Evolutionary conservation across 176 grass and related monocot species (phyloP), one percentile per base, ranked within the genome.

Genomic region (Oropetium thomaeum): DNA sequence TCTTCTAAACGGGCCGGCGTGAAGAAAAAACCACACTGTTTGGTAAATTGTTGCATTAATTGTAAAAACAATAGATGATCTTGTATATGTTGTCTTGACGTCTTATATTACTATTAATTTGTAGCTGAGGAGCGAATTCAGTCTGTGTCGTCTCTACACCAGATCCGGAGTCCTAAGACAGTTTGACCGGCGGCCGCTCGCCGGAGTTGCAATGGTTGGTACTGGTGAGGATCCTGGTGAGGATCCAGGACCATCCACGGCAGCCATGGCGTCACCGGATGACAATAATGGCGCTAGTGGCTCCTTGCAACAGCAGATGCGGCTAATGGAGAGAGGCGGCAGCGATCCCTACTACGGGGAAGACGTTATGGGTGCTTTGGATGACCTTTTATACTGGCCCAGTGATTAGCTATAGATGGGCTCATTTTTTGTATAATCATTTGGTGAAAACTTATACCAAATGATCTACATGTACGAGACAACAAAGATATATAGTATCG

Each of bases 121-220:
- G 67, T 67, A 97, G 93, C 29, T 79, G 37, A 87, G 89, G 55
- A 86, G 84, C 44, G 96, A 99, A 53, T 95, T 99, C 75, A 99
- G 96, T 73, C 68, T 99, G 85, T 99, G 89, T 38, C 92, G 96
- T 15, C 63, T 99, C 29, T 99, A 99, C 63, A 91, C 88, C 38
- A 74, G 12, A 65, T 92, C 89, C 7, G 89, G 89, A 10, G 62
- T 69, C 34, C 69, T 88, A 25, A 80, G 89, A 48, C 84, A 89
- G 20, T 99, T 95, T 61, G 96, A 99, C 38, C 76, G 92, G 17
- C 82, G 96, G 38, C 96, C 96, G 37, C 48, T 65, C 42, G 82
- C 70, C 15, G 70, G 33, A 8, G 52, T 29, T 10, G 23, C 58
- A 10, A 32, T n/a, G n/a, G n/a, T n/a, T n/a, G n/a, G n/a, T n/a